Evolutionary conservation across 108 stramenopile genomes (phyloP), one percentile per base, ranked within the genome.

Genomic region (Discostella stelligeroides): DNA sequence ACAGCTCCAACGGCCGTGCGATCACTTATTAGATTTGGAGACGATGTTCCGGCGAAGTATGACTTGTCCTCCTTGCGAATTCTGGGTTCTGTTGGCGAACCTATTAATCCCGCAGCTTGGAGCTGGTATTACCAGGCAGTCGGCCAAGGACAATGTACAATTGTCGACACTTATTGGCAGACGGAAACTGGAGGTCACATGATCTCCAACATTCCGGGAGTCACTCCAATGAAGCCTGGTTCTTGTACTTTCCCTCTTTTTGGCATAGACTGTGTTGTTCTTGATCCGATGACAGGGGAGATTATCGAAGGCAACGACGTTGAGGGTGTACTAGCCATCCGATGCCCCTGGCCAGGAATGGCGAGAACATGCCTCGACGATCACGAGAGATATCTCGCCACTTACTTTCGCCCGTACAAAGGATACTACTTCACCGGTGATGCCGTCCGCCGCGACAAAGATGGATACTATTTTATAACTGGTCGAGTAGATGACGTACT

Each of bases 81-180:
- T 29, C 76, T 95, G 42, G 95, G 95, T 8, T 76, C 85, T 37
- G 95, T 94, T 28, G 95, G 95, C 4, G 95, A 95, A 76, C 95
- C 95, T 7, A 95, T 94, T 68, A 95, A 95, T 66, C 92, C 94
- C 12, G 94, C 91, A 63, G 94, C 94, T 23, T 95, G 94, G 94
- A 56, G 79, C 30, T 95, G 94, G 94, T 95, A 94, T 63, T 89
- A 86, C 77, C 83, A 92, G 43, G 72, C 66, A 68, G 77, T 91
- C 55, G 95, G 90, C 39, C 59, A 85, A 39, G 54, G 72, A 54
- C 79, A 87, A 46, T 95, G 95, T 66, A 68, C 91, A 17, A 71
- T 95, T 60, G 87, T 90, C 10, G 95, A 95, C 81, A 95, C 95
- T 17, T 95, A 88, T 66, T 95, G 92, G 92, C 95, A 95, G 54